Percentiles rank a stretch among this genome's conserved stretches.
Conservation (phyloP, 345 rosid species). For the Camelina sativa region DNA sequence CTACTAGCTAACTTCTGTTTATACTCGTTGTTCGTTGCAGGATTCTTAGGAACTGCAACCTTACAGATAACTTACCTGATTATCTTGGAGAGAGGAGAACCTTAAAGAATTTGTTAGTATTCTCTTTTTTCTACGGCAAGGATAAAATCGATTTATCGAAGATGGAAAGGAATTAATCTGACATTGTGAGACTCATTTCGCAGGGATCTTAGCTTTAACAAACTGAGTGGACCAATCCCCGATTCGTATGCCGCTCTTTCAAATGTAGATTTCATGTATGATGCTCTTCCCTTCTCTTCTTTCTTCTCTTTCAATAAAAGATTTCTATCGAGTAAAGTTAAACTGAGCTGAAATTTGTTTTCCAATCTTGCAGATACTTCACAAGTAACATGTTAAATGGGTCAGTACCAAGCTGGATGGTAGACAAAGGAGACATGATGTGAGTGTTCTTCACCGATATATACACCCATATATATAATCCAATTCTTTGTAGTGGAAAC, state of each 20-base stretch:
- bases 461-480: too few relatives aligned
- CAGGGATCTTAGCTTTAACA: conserved; percentile 74
- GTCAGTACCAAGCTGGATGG: conserved; percentile 53
- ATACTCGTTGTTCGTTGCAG: conserved; percentile 45
- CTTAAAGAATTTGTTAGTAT: conserved; percentile 54
- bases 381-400: conserved; percentile 58
- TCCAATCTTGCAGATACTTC: conserved; percentile 38
- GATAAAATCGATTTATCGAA: neutral
- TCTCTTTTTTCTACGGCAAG: neutral
- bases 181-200: conserved; percentile 27
- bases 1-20: conserved; percentile 8
- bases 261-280: conserved; percentile 33
- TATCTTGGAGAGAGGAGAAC: conserved; percentile 43
- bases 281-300: conserved; percentile 16
- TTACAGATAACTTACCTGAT: conserved; percentile 51
- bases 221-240: conserved; percentile 60
- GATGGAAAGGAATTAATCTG: neutral
- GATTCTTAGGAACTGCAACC: conserved; percentile 63
- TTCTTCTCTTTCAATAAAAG: conserved; percentile 14
- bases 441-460: conserved; percentile 35
- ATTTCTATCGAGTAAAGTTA: too few relatives aligned
- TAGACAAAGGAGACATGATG: conserved; percentile 50
- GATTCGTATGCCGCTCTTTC: conserved; percentile 1
- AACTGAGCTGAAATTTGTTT: conserved; percentile 31
- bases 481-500: neutral